These are phyloP conservation scores for Colletotrichum cordylinicola DNA, from an alignment of 2,329 filamentous ascomycete species.

Conservation along the genomic window DNA sequence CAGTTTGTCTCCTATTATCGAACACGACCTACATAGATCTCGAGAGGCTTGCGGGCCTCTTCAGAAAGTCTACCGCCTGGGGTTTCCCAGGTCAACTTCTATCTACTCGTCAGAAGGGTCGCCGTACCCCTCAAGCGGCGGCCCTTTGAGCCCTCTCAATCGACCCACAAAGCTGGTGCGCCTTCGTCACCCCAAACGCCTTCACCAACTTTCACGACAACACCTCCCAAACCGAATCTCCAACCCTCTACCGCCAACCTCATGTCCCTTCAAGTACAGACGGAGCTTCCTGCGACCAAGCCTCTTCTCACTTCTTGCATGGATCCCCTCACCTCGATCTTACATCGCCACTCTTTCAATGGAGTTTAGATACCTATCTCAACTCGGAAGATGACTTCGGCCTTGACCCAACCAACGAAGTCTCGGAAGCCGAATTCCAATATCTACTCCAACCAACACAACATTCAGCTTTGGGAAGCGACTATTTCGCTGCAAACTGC, in stretches of 20 bases:
- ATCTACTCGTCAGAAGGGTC: neutral
- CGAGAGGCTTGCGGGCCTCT: neutral
- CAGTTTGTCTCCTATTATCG: neutral
- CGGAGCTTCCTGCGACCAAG: neutral
- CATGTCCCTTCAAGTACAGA: neutral
- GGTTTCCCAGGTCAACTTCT: neutral
- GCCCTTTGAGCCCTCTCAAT: neutral
- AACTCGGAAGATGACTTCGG: neutral
- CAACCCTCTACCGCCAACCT: no score
- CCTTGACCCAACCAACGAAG: neutral
- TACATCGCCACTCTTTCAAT: neutral
- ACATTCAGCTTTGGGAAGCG: neutral
- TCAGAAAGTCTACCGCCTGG: neutral
- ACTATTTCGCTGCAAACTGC: neutral
- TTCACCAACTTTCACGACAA: neutral
- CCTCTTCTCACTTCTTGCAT: neutral
- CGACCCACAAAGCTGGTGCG: neutral
- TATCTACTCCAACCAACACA: neutral
- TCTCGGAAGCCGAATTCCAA: neutral
- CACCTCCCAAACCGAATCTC: neutral
- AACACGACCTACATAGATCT: accelerated
- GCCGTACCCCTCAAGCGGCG: neutral
- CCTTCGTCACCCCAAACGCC: neutral
- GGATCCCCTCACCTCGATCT: neutral
- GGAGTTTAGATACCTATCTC: neutral